Base-by-base conservation (phyloP, 2,329 filamentous ascomycete genomes). In the Aspergillus awamori region DNA sequence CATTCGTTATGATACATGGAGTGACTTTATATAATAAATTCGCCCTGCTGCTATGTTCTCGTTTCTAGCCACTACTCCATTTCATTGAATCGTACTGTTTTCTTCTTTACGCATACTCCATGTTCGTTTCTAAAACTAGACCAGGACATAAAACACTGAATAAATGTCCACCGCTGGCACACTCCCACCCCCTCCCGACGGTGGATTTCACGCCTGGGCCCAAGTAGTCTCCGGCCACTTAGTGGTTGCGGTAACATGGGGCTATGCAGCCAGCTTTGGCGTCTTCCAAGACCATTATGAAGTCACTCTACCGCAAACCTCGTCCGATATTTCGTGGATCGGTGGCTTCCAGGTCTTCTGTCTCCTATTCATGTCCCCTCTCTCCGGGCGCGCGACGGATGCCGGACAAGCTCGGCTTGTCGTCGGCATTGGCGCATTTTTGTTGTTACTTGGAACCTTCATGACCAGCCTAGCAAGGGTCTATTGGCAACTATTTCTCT, bases 401-500 rank as follows among this genome's bases (percentile, higher is more conserved):
- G 74, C 76, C 10, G 79, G 80, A 5, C 77, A 77, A 57, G 77
- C 80, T 60, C 71, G 72, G 4, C 51, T 64, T 1, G 67, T 73
- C 2, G 67, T 72, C 26, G 17, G 67, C 7, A 30, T 58, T 8
- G 75, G 75, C 3, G 26, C 76, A 52, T 57, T 77, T 5, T 57
- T 81, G 8, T 65, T 70, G 7, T 63, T 81, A 0, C 24, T 81
- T 0, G 81, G 82, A 15, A 76, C 80, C 26, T 80, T 84, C 66
- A 74, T 77, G 66, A 81, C 81, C 8, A 82, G 79, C 33, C 69
- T 81, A 1, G 70, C 76, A 6, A 78, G 68, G 0, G 63, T 69
- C 22, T 83, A 83, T 66, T 83, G 79, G 77, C 80, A 84, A 66
- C 72, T 84, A 0, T 75, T 84, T 30, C 76, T 85, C 4, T 69